Conservation (phyloP, 108 stramenopile genomes). For the Cyclotella cryptica region DNA sequence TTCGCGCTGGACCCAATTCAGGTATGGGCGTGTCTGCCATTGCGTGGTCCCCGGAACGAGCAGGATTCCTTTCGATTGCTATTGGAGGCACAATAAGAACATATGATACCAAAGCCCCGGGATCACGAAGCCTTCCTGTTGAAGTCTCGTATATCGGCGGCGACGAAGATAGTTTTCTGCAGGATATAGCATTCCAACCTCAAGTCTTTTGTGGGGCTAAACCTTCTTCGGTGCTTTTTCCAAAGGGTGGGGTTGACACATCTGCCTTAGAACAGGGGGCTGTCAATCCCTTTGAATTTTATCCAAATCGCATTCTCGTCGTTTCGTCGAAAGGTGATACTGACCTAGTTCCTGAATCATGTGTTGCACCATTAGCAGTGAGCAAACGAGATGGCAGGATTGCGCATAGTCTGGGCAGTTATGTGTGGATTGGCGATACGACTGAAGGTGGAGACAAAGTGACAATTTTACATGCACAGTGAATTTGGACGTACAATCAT, state of each 20-base stretch:
- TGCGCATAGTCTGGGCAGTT: constrained; percentile 58
- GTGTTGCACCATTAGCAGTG: constrained; percentile 66
- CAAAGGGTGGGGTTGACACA: background rate
- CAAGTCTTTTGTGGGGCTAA: background rate
- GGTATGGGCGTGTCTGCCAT: constrained; percentile 56
- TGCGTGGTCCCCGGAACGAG: constrained; percentile 53
- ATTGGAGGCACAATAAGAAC: constrained; percentile 59
- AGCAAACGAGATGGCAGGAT: constrained; percentile 80
- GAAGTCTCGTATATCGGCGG: constrained; percentile 37
- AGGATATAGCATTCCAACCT: constrained; percentile 48
- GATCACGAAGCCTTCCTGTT: constrained; percentile 59
- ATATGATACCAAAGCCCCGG: constrained; percentile 65
- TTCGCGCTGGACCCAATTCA: constrained; percentile 23
- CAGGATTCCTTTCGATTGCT: constrained; percentile 59
- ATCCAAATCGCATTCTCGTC: constrained; percentile 55
- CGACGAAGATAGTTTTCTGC: constrained; percentile 13
- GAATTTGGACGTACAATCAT: background rate
- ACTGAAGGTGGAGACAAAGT: constrained; percentile 38
- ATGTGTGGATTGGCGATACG: constrained; percentile 60
- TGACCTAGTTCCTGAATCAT: constrained; percentile 54
- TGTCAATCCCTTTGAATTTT: constrained; percentile 32
- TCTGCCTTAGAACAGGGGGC: background rate
- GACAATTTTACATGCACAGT: constrained; percentile 1
- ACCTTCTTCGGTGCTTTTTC: background rate
- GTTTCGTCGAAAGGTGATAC: constrained; percentile 60